phyloP scores from a whole-genome alignment of 768 basidiomycete genomes.

The Auricularia auricula-judae region DNA sequence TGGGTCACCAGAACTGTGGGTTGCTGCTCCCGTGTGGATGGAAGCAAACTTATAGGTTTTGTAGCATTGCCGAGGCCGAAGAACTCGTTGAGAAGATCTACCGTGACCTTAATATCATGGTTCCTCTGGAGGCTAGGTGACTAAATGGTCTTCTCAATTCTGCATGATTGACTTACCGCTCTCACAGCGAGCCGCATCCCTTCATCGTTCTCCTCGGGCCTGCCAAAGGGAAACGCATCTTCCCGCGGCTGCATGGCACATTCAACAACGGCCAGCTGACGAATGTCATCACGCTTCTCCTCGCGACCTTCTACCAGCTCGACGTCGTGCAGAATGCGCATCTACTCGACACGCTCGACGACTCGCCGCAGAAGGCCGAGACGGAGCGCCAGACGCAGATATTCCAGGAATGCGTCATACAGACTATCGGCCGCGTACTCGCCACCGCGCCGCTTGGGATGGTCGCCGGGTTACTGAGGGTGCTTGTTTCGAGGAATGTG shows the following conservation, averaged over 20 bases:
- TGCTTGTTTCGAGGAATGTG: constrained; percentile 73
- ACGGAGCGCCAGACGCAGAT: constrained; percentile 84
- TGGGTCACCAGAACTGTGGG: constrained; percentile 1
- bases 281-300: constrained; percentile 79
- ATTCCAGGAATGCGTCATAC: constrained; percentile 76
- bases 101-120: constrained; percentile 16
- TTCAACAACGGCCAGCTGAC: constrained; percentile 70
- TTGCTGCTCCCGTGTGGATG: neutral
- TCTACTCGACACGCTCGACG: constrained; percentile 54
- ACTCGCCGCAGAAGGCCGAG: constrained; percentile 50
- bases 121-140: constrained; percentile 88
- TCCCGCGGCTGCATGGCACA: constrained; percentile 81
- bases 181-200: constrained; percentile 77
- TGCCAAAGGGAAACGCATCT: constrained; percentile 85
- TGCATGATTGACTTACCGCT: neutral
- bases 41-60: neutral
- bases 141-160: constrained; percentile 5
- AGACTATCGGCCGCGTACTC: constrained; percentile 75
- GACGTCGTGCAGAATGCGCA: constrained; percentile 80
- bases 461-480: constrained; percentile 74
- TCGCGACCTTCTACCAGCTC: constrained; percentile 89
- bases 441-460: constrained; percentile 70
- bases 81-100: constrained; percentile 40
- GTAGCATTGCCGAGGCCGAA: constrained; percentile 30
- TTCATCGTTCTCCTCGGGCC: constrained; percentile 86